Conservation (phyloP, 2,329 filamentous ascomycete species). For the Colletotrichum simmondsii region DNA sequence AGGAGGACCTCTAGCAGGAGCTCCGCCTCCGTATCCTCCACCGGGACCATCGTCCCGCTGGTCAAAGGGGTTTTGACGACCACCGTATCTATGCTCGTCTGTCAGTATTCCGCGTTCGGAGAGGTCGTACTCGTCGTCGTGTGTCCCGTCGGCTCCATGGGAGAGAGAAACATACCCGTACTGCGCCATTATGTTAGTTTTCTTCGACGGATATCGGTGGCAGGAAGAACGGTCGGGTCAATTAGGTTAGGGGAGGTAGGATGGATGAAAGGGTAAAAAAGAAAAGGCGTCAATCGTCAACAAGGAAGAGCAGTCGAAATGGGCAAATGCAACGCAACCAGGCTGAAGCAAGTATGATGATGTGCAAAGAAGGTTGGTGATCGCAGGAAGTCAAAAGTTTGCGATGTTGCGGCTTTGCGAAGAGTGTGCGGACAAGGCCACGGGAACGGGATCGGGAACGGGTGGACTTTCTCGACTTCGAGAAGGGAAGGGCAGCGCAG, state of each 20-base stretch:
- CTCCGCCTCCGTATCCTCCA: conserved; percentile 41
- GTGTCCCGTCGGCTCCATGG: conserved; percentile 25
- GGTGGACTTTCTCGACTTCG: conserved; percentile 29
- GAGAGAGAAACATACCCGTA: conserved; percentile 55
- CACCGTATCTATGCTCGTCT: conserved; percentile 63
- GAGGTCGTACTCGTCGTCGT: conserved; percentile 29
- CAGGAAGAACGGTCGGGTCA: not conserved
- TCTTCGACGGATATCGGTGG: conserved; percentile 7
- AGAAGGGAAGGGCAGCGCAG: conserved; percentile 24
- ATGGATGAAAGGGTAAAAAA: not conserved
- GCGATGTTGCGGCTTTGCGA: not conserved
- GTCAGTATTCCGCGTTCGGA: conserved; percentile 35
- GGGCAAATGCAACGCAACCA: conserved; percentile 31
- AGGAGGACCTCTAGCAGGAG: conserved; percentile 11
- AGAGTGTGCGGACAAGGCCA: no score
- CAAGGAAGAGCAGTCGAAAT: not conserved
- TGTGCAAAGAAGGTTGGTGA: conserved; percentile 33
- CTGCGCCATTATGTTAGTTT: conserved; percentile 55
- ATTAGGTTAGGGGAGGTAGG: not conserved
- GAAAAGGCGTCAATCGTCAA: not conserved
- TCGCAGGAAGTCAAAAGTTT: conserved; percentile 13
- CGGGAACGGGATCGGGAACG: not conserved
- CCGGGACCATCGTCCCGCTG: conserved; percentile 54
- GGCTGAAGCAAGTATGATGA: conserved; percentile 27
- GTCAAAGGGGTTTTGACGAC: conserved; percentile 68